Base-by-base conservation (phyloP, 2,329 filamentous ascomycete genomes). In the Aspergillus bombycis region DNA sequence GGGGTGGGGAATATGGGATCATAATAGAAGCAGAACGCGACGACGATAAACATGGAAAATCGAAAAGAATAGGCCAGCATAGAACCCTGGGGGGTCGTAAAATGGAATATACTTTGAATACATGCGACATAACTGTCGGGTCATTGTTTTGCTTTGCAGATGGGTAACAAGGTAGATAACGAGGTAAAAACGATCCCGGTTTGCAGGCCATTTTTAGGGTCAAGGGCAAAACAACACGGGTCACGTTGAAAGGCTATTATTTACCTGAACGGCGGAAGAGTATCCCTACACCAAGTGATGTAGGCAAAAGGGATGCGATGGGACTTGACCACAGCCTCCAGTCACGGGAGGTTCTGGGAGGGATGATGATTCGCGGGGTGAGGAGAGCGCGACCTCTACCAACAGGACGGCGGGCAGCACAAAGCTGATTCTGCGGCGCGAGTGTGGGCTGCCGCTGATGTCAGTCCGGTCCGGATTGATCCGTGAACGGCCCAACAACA, bases 361-460 rank as follows among this genome's bases (percentile, higher is more conserved):
- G 52, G 34, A 55, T 38, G 61, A 64, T 68, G 66, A 67, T 68
- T 68, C 64, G 66, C 57, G 66, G 67, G 65, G 65, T 57, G 60
- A 65, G n/a, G 36, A 63, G 58, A 54, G 59, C 59, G 56, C 53
- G 55, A 66, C 64, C 32, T 65, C 60, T 68, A 63, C 64, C 70
- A 69, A 70, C 67, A 62, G 68, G 65, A 62, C 63, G 57, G 64
- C 62, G 62, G 58, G 58, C 62, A 65, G 61, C 62, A 43, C 60
- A 65, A 63, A 60, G 48, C 54, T 61, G 38, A 9, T 62, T 59
- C 58, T 62, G 45, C 55, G 54, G 30, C 55, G 54, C 36, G 57
- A 32, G 41, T 61, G 63, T 65, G 65, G 65, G 64, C 65, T 68
- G 67, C 65, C 66, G 68, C 70, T 71, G 68, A 71, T 70, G 70